These are phyloP conservation scores for Arachis stenosperma DNA, from an alignment of 306 rosid genomes.

Conservation along the genomic window DNA sequence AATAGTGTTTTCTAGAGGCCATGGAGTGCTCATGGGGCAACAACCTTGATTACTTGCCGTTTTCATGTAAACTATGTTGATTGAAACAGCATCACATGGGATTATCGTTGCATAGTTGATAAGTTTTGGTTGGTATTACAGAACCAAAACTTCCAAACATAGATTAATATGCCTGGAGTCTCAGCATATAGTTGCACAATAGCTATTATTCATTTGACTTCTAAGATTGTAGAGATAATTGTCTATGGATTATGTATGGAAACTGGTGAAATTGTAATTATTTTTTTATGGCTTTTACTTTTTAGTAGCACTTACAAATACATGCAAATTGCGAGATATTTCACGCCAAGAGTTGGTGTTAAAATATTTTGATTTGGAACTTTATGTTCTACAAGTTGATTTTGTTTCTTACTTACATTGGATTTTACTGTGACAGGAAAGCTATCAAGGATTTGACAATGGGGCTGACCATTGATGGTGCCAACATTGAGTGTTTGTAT, in stretches of 20 bases:
- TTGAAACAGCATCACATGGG: conserved; percentile 22
- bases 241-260: conserved; percentile 18
- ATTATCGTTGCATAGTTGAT: neutral
- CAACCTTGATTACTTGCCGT: neutral
- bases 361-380: conserved; percentile 22
- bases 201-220: conserved; percentile 3
- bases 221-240: conserved; percentile 23
- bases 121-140: conserved; percentile 15
- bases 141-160: neutral
- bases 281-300: conserved; percentile 1
- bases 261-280: conserved; percentile 11
- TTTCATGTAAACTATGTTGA: conserved; percentile 23
- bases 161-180: conserved; percentile 14
- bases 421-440: conserved; percentile 62
- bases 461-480: conserved; percentile 76
- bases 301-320: neutral
- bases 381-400: conserved; percentile 25
- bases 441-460: conserved; percentile 88
- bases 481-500: conserved; percentile 84
- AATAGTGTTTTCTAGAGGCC: conserved; percentile 16
- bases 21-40: conserved; percentile 9
- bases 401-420: conserved; percentile 39
- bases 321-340: conserved; percentile 9
- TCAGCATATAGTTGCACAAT: conserved; percentile 1
- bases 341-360: neutral